These are phyloP conservation scores for Chaetomium strumarium DNA, from an alignment of 2,329 filamentous ascomycete species.

Conservation along the genomic window DNA sequence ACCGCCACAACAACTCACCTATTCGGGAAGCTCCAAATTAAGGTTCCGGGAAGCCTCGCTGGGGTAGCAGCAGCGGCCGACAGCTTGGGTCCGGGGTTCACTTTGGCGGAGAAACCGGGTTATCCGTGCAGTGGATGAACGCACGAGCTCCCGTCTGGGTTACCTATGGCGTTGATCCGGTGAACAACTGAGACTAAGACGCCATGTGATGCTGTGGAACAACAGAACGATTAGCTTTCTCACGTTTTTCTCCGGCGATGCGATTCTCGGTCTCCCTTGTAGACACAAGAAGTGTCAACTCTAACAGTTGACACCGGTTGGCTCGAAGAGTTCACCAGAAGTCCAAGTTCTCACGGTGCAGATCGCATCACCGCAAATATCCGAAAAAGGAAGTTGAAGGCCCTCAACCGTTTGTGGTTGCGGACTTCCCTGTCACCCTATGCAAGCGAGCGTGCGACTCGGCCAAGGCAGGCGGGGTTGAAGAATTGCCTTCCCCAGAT, in stretches of 20 bases:
- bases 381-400: constrained; percentile 12
- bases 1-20: no score
- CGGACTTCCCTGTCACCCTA: neutral
- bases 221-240: neutral
- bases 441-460: neutral
- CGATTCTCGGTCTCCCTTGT: no score
- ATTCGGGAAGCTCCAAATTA: no score
- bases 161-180: neutral
- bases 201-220: neutral
- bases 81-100: no score
- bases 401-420: neutral
- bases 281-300: no score
- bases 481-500: neutral
- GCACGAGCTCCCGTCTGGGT: neutral
- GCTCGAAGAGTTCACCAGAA: neutral
- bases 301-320: no score
- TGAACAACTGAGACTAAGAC: neutral
- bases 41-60: no score
- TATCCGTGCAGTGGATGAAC: no score
- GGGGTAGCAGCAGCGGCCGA: no score
- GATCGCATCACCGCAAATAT: neutral
- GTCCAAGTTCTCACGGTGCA: neutral
- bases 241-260: no score
- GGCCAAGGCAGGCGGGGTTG: neutral
- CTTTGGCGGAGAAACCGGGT: no score